These are phyloP conservation scores for Gelatoporia subvermispora DNA, from an alignment of 768 basidiomycete species.

Conservation along the genomic window DNA sequence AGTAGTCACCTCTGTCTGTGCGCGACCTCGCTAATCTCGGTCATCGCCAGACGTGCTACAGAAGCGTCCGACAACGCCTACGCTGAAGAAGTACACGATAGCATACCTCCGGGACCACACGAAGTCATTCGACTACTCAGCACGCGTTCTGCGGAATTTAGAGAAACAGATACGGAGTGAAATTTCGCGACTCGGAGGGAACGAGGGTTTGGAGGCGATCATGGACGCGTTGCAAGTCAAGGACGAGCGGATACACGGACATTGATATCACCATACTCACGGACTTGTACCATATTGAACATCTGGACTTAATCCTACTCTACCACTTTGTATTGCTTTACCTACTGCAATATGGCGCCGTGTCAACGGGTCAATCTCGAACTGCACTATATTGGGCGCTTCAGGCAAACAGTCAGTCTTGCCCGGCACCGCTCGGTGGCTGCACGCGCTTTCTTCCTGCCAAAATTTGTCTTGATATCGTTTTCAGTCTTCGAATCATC, in stretches of 20 bases:
- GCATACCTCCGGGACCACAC: slow-evolving; percentile 43
- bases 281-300: no score
- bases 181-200: slow-evolving; percentile 74
- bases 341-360: no score
- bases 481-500: no score
- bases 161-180: slow-evolving; percentile 66
- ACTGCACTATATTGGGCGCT: no score
- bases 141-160: slow-evolving; percentile 59
- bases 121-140: slow-evolving; percentile 84
- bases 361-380: no score
- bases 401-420: no score
- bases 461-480: no score
- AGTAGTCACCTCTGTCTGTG: slow-evolving; percentile 22
- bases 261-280: no score
- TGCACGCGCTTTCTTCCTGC: no score
- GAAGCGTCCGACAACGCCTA: slow-evolving; percentile 77
- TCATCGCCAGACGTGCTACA: slow-evolving; percentile 73
- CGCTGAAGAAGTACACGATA: slow-evolving; percentile 77
- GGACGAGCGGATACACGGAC: slow-evolving; percentile 9
- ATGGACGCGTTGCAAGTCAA: slow-evolving; percentile 41
- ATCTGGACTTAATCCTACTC: no score
- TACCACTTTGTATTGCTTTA: no score
- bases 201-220: slow-evolving; percentile 52
- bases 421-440: no score
- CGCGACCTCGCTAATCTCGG: background rate